Evolutionary conservation across 768 basidiomycete genomes (phyloP), one percentile per base, ranked within the genome.

Genomic region (Mycena floridula): DNA sequence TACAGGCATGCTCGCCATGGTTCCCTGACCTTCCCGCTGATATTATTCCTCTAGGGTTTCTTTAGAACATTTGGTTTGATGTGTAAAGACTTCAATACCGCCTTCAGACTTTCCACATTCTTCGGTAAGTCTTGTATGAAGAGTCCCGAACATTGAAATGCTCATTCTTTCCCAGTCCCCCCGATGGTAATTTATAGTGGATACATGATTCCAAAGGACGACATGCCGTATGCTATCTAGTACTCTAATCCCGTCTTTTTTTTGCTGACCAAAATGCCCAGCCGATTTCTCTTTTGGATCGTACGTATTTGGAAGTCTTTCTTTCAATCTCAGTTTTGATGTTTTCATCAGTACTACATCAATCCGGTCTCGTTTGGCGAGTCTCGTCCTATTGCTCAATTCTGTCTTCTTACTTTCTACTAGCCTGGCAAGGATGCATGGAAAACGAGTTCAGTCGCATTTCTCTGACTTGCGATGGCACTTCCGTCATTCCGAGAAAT

Each of bases 401-500:
- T n/a, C n/a, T n/a, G n/a, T n/a, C n/a, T n/a, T n/a, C n/a, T n/a
- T n/a, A n/a, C n/a, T n/a, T n/a, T n/a, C n/a, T n/a, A n/a, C n/a
- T n/a, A n/a, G n/a, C 79, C 0, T 92, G 86, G 74, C 77, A 85
- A 51, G 81, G 78, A 2, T 67, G 76, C 27, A 85, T 94, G 81
- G 81, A 85, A 61, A 93, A 93, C 59, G 91, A 95, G 59, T 91
- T 92, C 62, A 77, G 71, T 68, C 77, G 79, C n/a, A 77, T 81
- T 26, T 60, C 73, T 16, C 56, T 88, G 37, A 66, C 64, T 8
- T 90, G 87, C 54, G 79, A 84, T 53, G 86, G 85, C 16, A 64
- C 59, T 37, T 77, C 72, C 45, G 61, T 90, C 27, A 67, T 84
- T 16, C 88, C 88, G 2, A 70, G 83, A 36, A 86, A 86, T 54